These are phyloP conservation scores for Naumovozyma dairenensis DNA, from an alignment of 805 yeast genomes.

Conservation along the genomic window DNA sequence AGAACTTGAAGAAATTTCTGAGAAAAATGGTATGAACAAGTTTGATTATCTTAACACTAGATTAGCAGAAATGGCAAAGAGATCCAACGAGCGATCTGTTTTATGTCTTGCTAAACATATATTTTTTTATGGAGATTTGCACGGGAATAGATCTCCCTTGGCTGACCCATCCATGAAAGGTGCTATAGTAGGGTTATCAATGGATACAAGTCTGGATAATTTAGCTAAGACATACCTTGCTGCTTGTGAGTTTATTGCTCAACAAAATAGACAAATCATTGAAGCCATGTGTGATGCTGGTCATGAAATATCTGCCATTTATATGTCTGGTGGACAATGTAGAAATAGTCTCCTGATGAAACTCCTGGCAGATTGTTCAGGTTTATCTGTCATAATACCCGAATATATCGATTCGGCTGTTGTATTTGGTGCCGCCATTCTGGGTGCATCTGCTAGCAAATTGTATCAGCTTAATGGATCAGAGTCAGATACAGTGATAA, in stretches of 20 bases:
- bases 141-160: constrained; percentile 95
- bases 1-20: constrained; percentile 59
- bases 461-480: constrained; percentile 33
- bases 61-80: constrained; percentile 55
- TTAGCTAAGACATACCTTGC: constrained; percentile 80
- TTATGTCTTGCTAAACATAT: constrained; percentile 73
- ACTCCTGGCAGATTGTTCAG: constrained; percentile 85
- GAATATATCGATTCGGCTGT: constrained; percentile 95
- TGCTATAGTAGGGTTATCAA: constrained; percentile 80
- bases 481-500: constrained; percentile 7
- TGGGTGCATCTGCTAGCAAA: constrained; percentile 90
- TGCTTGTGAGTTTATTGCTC: constrained; percentile 95
- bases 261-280: constrained; percentile 91
- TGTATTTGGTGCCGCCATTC: constrained; percentile 87
- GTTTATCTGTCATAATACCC: constrained; percentile 85
- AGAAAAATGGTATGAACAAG: constrained; percentile 57
- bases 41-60: constrained; percentile 76
- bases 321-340: constrained; percentile 95
- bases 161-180: constrained; percentile 94
- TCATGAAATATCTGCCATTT: constrained; percentile 63
- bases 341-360: constrained; percentile 84
- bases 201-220: constrained; percentile 80
- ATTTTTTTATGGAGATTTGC: constrained; percentile 92
- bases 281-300: constrained; percentile 77
- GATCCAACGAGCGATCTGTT: constrained; percentile 55